phyloP scores from a whole-genome alignment of 2,329 filamentous ascomycete genomes.

The Botrytis tulipae region DNA sequence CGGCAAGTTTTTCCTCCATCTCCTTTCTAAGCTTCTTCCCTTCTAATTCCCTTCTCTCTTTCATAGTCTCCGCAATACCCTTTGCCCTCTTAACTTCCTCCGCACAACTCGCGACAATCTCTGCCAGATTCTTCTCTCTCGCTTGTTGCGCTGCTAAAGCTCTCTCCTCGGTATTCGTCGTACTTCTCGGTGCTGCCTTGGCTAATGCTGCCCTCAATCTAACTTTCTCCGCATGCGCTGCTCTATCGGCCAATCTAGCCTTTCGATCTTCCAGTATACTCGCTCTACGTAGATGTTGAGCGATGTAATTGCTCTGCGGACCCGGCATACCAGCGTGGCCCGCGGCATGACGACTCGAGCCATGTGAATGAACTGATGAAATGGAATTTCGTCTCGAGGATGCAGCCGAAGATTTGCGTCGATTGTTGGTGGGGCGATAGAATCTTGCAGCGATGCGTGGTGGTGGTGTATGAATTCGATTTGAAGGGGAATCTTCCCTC shows the following conservation, averaged over 20 bases:
- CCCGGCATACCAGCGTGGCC: conserved; percentile 24
- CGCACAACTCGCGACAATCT: conserved; percentile 77
- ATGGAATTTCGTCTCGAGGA: conserved; percentile 79
- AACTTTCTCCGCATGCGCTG: conserved; percentile 81
- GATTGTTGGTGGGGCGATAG: conserved; percentile 63
- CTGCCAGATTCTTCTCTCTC: conserved; percentile 75
- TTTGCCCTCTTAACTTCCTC: conserved; percentile 82
- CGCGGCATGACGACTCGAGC: conserved; percentile 47
- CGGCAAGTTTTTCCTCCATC: conserved; percentile 77
- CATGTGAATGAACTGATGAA: conserved; percentile 62
- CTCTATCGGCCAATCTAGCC: conserved; percentile 74
- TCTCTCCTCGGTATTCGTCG: conserved; percentile 68
- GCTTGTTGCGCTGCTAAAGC: conserved; percentile 75
- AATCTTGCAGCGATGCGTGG: conserved; percentile 77
- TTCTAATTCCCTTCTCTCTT: conserved; percentile 75
- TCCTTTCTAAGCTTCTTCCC: conserved; percentile 66
- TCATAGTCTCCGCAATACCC: conserved; percentile 77
- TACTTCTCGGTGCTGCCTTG: conserved; percentile 65
- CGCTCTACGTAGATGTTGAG: conserved; percentile 74
- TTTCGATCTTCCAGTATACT: conserved; percentile 80
- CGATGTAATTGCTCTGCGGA: conserved; percentile 74
- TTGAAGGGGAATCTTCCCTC: conserved; percentile 34
- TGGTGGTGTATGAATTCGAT: conserved; percentile 58
- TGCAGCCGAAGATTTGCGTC: conserved; percentile 72
- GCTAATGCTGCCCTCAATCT: conserved; percentile 71